Percentiles rank a stretch among this genome's conserved stretches.
These are phyloP conservation scores for Helianthus annuus DNA, from an alignment of 129 eudicot species.

Conservation along the genomic window HanXRQr2.0-SUNRISE NC_035443.2:15869653-15870152, in stretches of 20 bases:
- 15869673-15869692: conserved; percentile 54
- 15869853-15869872: conserved; percentile 22
- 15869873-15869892: conserved; percentile 18
- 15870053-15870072: conserved; percentile 58
- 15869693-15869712: background rate
- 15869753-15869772: conserved; percentile 48
- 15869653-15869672: conserved; percentile 62
- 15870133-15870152: conserved; percentile 31
- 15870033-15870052: conserved; percentile 52
- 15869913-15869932: conserved; percentile 30
- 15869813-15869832: conserved; percentile 29
- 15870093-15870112: conserved; percentile 22
- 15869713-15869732: conserved; percentile 1
- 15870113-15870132: conserved; percentile 40
- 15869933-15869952: conserved; percentile 1
- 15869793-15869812: conserved; percentile 17
- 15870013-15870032: conserved; percentile 28
- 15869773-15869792: conserved; percentile 18
- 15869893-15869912: conserved; percentile 27
- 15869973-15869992: conserved; percentile 2
- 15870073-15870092: conserved; percentile 18
- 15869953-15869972: conserved; percentile 5
- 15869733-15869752: conserved; percentile 43
- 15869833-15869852: conserved; percentile 22
- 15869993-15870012: conserved; percentile 36